A percentile compares a stretch with the other conserved stretches of the same genome.
Evolutionary conservation across 2,329 filamentous ascomycete genomes (phyloP).

Genomic region (Pseudofabraea citricarpa): DNA sequence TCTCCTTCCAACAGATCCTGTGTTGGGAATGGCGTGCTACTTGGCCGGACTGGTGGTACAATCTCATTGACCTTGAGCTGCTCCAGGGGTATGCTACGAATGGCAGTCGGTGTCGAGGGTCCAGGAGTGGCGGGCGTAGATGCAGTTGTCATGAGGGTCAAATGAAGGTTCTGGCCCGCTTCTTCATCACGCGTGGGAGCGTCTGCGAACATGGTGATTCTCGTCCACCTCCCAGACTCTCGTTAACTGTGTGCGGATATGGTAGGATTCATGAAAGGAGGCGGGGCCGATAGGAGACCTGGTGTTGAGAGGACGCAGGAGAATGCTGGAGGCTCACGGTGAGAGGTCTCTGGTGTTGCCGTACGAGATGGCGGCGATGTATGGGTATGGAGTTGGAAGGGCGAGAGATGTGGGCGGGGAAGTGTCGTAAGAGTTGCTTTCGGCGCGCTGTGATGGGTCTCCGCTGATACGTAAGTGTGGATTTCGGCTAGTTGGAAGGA

Average conservation of each 20-base stretch:
- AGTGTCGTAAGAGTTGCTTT: no score
- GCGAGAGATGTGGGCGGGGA: no score
- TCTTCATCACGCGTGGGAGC: constrained; percentile 13
- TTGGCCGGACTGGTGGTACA: constrained; percentile 24
- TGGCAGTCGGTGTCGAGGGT: constrained; percentile 26
- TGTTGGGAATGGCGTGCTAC: constrained; percentile 28
- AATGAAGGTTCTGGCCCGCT: constrained; percentile 12
- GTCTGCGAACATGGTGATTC: constrained; percentile 12
- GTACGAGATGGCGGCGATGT: no score
- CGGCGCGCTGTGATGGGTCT: no score
- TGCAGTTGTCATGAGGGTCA: constrained; percentile 22
- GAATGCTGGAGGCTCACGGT: no score
- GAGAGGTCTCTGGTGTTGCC: no score
- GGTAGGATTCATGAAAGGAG: no score
- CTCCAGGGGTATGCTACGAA: constrained; percentile 17
- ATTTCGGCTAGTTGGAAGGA: no score
- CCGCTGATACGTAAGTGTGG: no score
- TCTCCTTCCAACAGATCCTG: constrained; percentile 22
- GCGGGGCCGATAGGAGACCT: no score
- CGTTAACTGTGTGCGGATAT: constrained; percentile 3
- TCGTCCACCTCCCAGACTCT: neutral
- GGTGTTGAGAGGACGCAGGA: no score
- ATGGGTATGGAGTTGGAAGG: no score
- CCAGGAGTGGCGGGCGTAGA: constrained; percentile 26
- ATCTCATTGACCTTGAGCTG: constrained; percentile 21